Evolutionary conservation across 352 stramenopile genomes (phyloP), one percentile per base, ranked within the genome.

Genomic region (Elongisporangium undulatum): DNA sequence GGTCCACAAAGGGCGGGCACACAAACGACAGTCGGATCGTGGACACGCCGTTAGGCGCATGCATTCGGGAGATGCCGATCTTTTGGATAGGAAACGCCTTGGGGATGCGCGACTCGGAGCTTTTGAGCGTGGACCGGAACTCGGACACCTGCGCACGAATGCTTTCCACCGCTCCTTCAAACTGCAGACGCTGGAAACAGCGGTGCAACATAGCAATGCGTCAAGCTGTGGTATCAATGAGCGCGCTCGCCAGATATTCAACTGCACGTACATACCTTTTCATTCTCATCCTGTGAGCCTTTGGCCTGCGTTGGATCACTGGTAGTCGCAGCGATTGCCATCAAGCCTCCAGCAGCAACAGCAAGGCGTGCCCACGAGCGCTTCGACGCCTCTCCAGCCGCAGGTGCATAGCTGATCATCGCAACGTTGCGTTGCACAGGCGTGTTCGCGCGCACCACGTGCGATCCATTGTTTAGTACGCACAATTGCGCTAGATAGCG

Each of bases 21-120:
- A 83, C 69, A 65, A 94, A 94, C 68, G 90, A 80, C 34, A 94
- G 87, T 39, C 85, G 85, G 65, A 94, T 90, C 29, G 85, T 94
- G 15, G 82, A 80, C 29, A 91, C 81, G n/a, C 82, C 82, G 63
- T 94, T 94, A 1, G 85, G 85, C 16, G 85, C 85, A 60, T 87
- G 70, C 2, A 86, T 81, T 29, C 77, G 81, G n/a, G 85, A 91
- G 50, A 92, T 90, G 10, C 74, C 78, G 53, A 94, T 91, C 63
- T 92, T 94, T 54, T 88, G 83, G 51, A 94, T 92, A 12, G 85
- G 82, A 64, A 80, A 91, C 22, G 71, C 75, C 64, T 92, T 90
- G 2, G 85, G 85, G 21, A 92, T 75, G 21, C 82, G 80, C 57
- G 75, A 82, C 54, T 92, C 79, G 1, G 71, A 72, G 59, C 77